phyloP scores from a whole-genome alignment of 2,329 filamentous ascomycete genomes.

The Plectosphaerella plurivora region DNA sequence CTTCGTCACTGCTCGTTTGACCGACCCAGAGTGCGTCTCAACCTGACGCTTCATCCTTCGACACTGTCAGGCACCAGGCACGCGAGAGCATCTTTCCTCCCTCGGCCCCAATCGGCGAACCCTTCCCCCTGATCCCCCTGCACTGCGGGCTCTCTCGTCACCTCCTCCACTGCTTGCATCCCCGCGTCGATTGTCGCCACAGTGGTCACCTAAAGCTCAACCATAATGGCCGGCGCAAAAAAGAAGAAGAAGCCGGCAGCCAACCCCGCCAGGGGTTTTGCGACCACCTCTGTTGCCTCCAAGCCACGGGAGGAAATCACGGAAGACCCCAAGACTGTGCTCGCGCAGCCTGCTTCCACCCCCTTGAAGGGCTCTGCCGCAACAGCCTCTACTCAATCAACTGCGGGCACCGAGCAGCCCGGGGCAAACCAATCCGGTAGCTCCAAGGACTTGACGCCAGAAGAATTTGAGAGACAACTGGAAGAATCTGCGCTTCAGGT shows the following conservation, averaged over 20 bases:
- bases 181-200: neutral
- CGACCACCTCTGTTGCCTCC: conserved; percentile 87
- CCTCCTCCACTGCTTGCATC: neutral
- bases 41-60: no score
- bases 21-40: no score
- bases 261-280: conserved; percentile 88
- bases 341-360: conserved; percentile 1
- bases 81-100: no score
- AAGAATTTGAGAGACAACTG: conserved; percentile 85
- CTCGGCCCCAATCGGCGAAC: no score
- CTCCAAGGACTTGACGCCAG: conserved; percentile 61
- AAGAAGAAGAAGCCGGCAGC: conserved; percentile 90
- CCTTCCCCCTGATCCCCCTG: no score
- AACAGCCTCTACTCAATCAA: neutral
- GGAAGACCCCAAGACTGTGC: conserved; percentile 12
- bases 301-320: conserved; percentile 64
- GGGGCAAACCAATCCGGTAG: no score
- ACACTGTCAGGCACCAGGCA: no score
- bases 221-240: conserved; percentile 62
- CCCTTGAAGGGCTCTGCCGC: conserved; percentile 1
- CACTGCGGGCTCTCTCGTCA: neutral
- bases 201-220: neutral
- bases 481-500: conserved; percentile 88
- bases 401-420: no score
- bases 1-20: no score